Evolutionary conservation across 2,329 filamentous ascomycete genomes (phyloP).

Genomic region (Colletotrichum zoysiae): DNA sequence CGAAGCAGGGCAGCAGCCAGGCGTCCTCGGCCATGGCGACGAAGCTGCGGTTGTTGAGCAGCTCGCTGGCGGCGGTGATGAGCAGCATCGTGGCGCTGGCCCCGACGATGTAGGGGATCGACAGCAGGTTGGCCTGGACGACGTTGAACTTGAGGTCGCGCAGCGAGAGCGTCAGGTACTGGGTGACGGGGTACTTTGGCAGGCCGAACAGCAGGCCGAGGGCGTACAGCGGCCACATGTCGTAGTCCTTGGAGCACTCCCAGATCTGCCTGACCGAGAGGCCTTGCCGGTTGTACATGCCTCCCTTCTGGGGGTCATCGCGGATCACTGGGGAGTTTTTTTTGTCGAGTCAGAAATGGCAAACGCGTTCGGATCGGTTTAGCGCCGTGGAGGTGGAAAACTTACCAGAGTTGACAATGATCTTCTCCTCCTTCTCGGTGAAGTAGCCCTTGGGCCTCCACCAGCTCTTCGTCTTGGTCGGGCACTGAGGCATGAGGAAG

Average conservation of each 20-base stretch:
- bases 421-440: conserved; percentile 66
- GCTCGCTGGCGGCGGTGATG: conserved; percentile 65
- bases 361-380: no score
- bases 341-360: neutral
- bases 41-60: conserved; percentile 62
- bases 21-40: conserved; percentile 61
- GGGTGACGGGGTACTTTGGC: conserved; percentile 44
- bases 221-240: conserved; percentile 68
- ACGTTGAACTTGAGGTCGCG: conserved; percentile 49
- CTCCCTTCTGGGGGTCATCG: conserved; percentile 67
- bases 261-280: conserved; percentile 62
- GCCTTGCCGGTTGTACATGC: conserved; percentile 70
- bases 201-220: conserved; percentile 59
- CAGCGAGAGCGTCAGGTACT: conserved; percentile 47
- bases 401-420: conserved; percentile 67
- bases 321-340: conserved; percentile 52
- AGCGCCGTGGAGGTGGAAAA: accelerated
- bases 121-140: conserved; percentile 61
- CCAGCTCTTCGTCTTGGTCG: conserved; percentile 57
- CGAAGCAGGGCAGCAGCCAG: conserved; percentile 67
- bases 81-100: conserved; percentile 62
- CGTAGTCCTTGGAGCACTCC: conserved; percentile 64
- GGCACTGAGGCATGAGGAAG: conserved; percentile 49
- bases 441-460: conserved; percentile 68
- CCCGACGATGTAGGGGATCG: conserved; percentile 61